Evolutionary conservation across 305 asterid genomes (phyloP).

Genomic region (Fraxinus ornus): DNA sequence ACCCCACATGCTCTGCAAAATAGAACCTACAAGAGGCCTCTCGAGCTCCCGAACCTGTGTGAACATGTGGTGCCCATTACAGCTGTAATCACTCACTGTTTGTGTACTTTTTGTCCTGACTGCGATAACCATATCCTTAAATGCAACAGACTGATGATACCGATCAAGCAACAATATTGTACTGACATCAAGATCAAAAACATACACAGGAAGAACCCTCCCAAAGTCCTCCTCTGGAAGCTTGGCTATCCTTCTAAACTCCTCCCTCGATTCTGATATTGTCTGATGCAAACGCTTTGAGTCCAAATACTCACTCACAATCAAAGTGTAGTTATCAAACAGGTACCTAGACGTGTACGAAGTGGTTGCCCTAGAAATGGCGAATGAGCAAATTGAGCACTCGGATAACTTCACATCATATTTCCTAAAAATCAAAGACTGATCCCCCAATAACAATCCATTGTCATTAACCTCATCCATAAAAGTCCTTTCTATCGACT

Average conservation of each 20-base stretch:
- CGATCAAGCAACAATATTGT: slow-evolving; percentile 70
- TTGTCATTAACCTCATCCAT: slow-evolving; percentile 57
- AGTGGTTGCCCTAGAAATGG: slow-evolving; percentile 75
- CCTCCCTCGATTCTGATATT: slow-evolving; percentile 56
- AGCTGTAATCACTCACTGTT: slow-evolving; percentile 85
- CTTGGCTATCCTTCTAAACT: slow-evolving; percentile 64
- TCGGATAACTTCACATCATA: slow-evolving; percentile 62
- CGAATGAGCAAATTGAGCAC: slow-evolving; percentile 80
- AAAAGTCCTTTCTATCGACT: slow-evolving; percentile 57
- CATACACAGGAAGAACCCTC: slow-evolving; percentile 75
- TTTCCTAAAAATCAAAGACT: slow-evolving; percentile 67
- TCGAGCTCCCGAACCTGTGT: slow-evolving; percentile 75
- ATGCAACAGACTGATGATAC: slow-evolving; percentile 89
- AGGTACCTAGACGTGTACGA: slow-evolving; percentile 87
- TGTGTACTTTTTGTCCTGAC: slow-evolving; percentile 81
- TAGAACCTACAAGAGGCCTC: slow-evolving; percentile 87
- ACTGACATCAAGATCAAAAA: slow-evolving; percentile 75
- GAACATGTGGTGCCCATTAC: slow-evolving; percentile 82
- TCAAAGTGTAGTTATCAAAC: slow-evolving; percentile 84
- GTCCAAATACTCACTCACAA: slow-evolving; percentile 90
- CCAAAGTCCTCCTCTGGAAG: slow-evolving; percentile 75
- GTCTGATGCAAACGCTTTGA: slow-evolving; percentile 79
- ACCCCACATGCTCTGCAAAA: slow-evolving; percentile 97
- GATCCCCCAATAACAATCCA: slow-evolving; percentile 69
- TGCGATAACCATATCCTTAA: slow-evolving; percentile 90